Evolutionary conservation across 2,329 filamentous ascomycete genomes (phyloP), one percentile per base, ranked within the genome.

Genomic region (Epicoccum sorghinum): DNA sequence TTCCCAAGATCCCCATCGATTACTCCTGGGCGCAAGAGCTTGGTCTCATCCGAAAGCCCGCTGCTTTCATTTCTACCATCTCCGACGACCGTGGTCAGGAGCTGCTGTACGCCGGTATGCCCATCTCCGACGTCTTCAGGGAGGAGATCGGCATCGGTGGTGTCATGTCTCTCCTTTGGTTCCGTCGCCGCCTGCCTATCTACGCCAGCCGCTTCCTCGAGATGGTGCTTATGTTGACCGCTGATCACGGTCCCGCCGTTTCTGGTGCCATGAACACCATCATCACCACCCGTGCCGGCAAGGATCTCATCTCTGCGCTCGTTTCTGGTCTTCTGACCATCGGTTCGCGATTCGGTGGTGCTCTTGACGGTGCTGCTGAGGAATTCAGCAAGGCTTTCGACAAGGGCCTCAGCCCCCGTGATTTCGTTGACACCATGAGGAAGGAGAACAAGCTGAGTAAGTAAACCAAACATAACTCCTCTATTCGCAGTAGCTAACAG

Each of bases 221-320:
- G 85, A 99, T 99, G 95, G 95, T 99, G 65, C 93, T 99, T 78
- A 99, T 99, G 95, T 87, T 99, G 75, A 99, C 95, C 75, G 95
- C 95, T 70, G 95, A 99, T 76, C 95, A 99, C 87, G 95, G 95
- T 80, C 95, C 95, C 49, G 95, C 95, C 70, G 95, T 99, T 69
- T 99, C 95, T 69, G 95, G 95, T 86, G 95, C 95, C 78, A 99
- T 99, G 95, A 99, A 99, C 89, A 99, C 95, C 77, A 99, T 99
- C 78, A 98, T 99, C 78, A 99, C 95, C 61, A 99, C 95, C 57
- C 91, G 95, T 90, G 95, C 95, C 61, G 95, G 95, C 78, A 99
- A 99, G 86, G 95, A 99, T 77, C 83, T 99, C 67, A 98, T 99
- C 83, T 93, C 88, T 71, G 90, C 95, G 42, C 86, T 99, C 61